Evolutionary conservation across 768 basidiomycete genomes (phyloP).

Genomic region (Tylopilus sp.): DNA sequence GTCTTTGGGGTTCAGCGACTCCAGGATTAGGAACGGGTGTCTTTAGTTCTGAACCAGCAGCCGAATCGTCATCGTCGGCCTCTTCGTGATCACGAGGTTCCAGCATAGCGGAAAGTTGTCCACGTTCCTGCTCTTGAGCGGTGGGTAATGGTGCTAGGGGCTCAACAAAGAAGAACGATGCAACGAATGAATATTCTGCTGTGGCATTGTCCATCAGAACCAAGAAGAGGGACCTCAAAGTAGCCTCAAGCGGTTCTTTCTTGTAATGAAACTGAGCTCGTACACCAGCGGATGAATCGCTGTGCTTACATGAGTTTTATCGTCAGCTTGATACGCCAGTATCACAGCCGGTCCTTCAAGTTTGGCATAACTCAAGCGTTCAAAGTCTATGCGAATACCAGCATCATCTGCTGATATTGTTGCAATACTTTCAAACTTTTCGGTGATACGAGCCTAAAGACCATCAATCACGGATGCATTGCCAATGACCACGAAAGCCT

Average conservation of each 20-base stretch:
- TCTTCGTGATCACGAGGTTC: slow-evolving; percentile 43
- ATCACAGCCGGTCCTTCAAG: slow-evolving; percentile 80
- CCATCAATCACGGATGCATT: background rate
- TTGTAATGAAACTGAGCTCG: slow-evolving; percentile 28
- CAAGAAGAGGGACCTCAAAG: slow-evolving; percentile 80
- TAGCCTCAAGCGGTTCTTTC: slow-evolving; percentile 82
- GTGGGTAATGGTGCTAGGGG: slow-evolving; percentile 25
- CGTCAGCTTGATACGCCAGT: slow-evolving; percentile 85
- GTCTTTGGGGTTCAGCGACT: slow-evolving; percentile 23
- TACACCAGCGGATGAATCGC: background rate
- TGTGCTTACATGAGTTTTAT: slow-evolving; percentile 75
- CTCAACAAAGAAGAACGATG: slow-evolving; percentile 68
- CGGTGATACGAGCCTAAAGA: slow-evolving; percentile 57
- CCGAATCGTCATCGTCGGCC: slow-evolving; percentile 40
- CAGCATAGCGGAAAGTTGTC: slow-evolving; percentile 32
- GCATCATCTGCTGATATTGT: slow-evolving; percentile 41
- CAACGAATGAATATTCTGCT: slow-evolving; percentile 86
- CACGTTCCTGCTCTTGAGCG: slow-evolving; percentile 33
- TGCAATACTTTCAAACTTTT: slow-evolving; percentile 68
- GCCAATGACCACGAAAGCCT: slow-evolving; percentile 6
- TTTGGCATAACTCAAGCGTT: slow-evolving; percentile 62
- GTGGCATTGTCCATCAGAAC: slow-evolving; percentile 95
- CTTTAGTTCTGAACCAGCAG: slow-evolving; percentile 51
- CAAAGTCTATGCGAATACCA: slow-evolving; percentile 40
- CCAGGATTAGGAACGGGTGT: slow-evolving; percentile 26